Conservation (phyloP, 768 basidiomycete genomes). For the Rickenella mellea region DNA sequence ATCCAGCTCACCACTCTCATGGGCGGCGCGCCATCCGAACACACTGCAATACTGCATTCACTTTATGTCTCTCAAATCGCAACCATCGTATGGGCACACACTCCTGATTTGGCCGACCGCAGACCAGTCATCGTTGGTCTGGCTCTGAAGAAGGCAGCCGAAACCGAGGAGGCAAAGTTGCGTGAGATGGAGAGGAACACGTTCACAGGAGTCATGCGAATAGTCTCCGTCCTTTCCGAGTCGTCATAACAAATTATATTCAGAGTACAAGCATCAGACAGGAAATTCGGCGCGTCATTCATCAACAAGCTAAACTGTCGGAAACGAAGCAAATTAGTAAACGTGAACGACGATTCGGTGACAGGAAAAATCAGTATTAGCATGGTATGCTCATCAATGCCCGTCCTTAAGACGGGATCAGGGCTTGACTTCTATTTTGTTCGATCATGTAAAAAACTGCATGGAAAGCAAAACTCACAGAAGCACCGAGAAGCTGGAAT, state of each 20-base stretch:
- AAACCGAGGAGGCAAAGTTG: constrained; percentile 10
- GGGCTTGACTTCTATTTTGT: constrained; percentile 88
- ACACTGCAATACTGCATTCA: constrained; percentile 62
- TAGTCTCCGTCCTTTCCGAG: constrained; percentile 29
- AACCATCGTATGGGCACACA: constrained; percentile 66
- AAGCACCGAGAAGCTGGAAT: neutral
- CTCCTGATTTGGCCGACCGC: constrained; percentile 31
- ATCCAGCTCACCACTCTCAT: constrained; percentile 72
- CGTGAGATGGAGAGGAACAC: constrained; percentile 24
- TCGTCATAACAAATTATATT: neutral
- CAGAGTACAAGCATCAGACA: neutral
- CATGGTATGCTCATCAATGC: constrained; percentile 75
- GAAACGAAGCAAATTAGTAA: neutral
- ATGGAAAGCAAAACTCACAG: constrained; percentile 25
- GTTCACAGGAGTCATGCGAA: constrained; percentile 35
- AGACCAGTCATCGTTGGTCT: constrained; percentile 68
- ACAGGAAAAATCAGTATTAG: constrained; percentile 62
- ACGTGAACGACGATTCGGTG: neutral
- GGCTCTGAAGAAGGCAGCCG: constrained; percentile 40
- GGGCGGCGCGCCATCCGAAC: constrained; percentile 61
- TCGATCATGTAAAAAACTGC: constrained; percentile 39
- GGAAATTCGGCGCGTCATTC: neutral
- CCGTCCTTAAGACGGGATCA: constrained; percentile 67
- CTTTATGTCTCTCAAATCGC: constrained; percentile 84
- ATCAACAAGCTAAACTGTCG: neutral